Conservation (phyloP, 192 early-diverging fungal genomes). For the Backusella westeae region DNA sequence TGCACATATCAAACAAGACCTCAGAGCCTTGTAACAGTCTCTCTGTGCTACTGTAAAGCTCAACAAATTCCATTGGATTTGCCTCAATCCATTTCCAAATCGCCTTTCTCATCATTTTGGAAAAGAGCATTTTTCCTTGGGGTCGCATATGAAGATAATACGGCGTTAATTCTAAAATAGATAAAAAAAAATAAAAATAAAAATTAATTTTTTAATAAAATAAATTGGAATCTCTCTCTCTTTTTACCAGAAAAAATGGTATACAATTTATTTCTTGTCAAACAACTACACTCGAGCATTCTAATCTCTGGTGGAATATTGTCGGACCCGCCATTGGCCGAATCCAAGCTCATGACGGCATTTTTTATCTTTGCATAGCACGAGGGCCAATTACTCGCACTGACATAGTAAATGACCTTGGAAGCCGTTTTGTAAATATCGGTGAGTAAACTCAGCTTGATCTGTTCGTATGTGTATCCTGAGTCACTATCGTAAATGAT, state of each 20-base stretch:
- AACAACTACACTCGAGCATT: slow-evolving; percentile 26
- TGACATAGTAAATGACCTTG: slow-evolving; percentile 79
- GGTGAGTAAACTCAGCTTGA: slow-evolving; percentile 35
- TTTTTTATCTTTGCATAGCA: slow-evolving; percentile 64
- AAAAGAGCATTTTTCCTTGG: slow-evolving; percentile 66
- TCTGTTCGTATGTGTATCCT: slow-evolving; percentile 22
- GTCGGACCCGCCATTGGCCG: background rate
- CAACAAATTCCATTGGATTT: slow-evolving; percentile 75
- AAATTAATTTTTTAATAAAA: background rate
- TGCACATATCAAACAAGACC: slow-evolving; percentile 68
- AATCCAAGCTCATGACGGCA: slow-evolving; percentile 12
- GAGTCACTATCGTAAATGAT: background rate
- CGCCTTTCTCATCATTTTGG: slow-evolving; percentile 71
- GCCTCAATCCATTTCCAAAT: slow-evolving; percentile 93
- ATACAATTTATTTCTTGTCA: slow-evolving; percentile 12
- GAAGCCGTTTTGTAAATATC: slow-evolving; percentile 82
- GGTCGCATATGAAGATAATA: slow-evolving; percentile 55
- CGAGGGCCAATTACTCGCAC: slow-evolving; percentile 84
- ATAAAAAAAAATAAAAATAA: background rate
- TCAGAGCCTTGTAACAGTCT: slow-evolving; percentile 62
- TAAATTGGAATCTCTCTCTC: too few relatives aligned
- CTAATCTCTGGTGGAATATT: slow-evolving; percentile 21
- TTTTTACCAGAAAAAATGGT: slow-evolving; percentile 21
- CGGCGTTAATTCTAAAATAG: slow-evolving; percentile 41
- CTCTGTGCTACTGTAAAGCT: slow-evolving; percentile 57